Evolutionary conservation across 2,329 filamentous ascomycete species (phyloP).

Genomic region (Mollisia scopiformis): DNA sequence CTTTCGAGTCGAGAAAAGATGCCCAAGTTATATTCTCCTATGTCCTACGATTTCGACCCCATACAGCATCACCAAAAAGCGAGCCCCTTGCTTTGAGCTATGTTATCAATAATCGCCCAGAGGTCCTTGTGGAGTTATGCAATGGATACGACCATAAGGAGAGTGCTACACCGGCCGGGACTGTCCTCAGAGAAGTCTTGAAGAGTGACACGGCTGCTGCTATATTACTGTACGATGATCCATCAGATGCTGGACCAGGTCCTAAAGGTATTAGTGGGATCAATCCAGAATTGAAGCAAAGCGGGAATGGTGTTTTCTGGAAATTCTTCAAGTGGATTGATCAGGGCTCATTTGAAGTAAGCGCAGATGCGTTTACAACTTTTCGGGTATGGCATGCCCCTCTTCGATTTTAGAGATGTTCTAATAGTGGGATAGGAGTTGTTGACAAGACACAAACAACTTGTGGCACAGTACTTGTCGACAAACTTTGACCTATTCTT

Average conservation of each 20-base stretch:
- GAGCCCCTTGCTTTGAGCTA: constrained; percentile 88
- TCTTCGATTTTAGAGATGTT: background rate
- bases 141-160: constrained; percentile 88
- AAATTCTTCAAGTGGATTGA: constrained; percentile 97
- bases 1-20: constrained; percentile 96
- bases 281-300: constrained; percentile 74
- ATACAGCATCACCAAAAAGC: constrained; percentile 64
- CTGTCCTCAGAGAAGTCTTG: constrained; percentile 82
- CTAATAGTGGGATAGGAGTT: constrained; percentile 69
- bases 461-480: constrained; percentile 85
- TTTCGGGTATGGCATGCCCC: constrained; percentile 72
- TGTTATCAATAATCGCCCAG: constrained; percentile 82
- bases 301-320: constrained; percentile 90
- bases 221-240: constrained; percentile 91
- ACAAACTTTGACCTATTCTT: constrained; percentile 96
- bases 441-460: constrained; percentile 88
- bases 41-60: constrained; percentile 85
- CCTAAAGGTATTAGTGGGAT: constrained; percentile 78
- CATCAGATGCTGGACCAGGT: constrained; percentile 65
- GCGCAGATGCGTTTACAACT: constrained; percentile 95
- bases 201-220: constrained; percentile 92
- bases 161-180: constrained; percentile 88
- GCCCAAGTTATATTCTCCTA: constrained; percentile 95
- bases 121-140: constrained; percentile 86
- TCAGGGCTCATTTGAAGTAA: constrained; percentile 93